Conservation (phyloP, 73 alveolate species). For the Blepharisma japonicum region DNA sequence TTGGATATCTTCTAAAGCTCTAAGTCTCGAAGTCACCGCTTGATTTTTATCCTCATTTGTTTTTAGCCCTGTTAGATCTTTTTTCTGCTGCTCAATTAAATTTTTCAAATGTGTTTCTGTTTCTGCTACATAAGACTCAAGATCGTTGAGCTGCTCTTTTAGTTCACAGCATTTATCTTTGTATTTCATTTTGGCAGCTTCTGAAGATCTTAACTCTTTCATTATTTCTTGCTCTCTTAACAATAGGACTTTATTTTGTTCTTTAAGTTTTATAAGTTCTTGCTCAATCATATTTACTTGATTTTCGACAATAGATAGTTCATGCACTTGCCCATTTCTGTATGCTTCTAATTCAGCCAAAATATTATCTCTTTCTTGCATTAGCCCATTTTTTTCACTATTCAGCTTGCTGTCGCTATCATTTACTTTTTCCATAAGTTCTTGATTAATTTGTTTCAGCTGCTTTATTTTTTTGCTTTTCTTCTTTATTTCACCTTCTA, state of each 20-base stretch:
- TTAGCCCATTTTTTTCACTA: neutral
- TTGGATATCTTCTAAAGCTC: constrained; percentile 13
- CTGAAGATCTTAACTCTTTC: neutral
- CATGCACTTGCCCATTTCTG: neutral
- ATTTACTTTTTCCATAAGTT: neutral
- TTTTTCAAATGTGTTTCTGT: neutral
- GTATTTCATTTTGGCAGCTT: constrained; percentile 12
- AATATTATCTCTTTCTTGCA: constrained; percentile 3
- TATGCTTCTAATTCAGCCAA: neutral
- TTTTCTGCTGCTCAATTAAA: neutral
- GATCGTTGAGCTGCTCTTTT: constrained; percentile 7
- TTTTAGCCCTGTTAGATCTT: neutral
- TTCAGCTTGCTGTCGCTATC: neutral
- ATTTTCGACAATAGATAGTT: neutral
- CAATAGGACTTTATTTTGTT: neutral
- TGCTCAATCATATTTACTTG: constrained; percentile 14
- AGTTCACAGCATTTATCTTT: neutral
- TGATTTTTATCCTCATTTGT: neutral
- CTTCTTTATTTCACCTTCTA: neutral
- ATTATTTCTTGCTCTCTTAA: neutral
- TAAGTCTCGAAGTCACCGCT: neutral
- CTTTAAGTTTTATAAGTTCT: constrained; percentile 17
- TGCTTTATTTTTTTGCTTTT: neutral
- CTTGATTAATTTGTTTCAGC: neutral
- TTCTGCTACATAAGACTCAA: neutral